Evolutionary conservation across 148 eudicot species (phyloP), one percentile per base, ranked within the genome.

Genomic region (Euryodendron excelsum): DNA sequence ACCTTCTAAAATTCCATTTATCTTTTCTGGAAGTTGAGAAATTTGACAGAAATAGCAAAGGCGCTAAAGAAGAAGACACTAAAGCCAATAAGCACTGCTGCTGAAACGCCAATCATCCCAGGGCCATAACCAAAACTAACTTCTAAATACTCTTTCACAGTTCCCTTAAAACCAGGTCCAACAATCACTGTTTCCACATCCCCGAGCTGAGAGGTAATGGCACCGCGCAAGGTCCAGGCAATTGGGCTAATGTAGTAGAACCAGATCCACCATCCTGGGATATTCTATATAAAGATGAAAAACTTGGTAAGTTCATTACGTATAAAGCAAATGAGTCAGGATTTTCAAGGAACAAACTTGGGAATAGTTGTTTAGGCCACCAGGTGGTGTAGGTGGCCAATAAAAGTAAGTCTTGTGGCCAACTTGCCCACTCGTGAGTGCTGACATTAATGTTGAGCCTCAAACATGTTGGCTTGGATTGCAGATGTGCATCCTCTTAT

Each of bases 261-360:
- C 98, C 98, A 92, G 34, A 92, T 81, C 98, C 98, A 94, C 97
- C 98, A 94, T 39, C 69, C 86, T 3, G 98, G 96, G 73, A 94
- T 94, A 30, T 50, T 69, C 98, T 94, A 84, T 33, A 41, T 50
- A 37, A 53, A 31, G 45, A 80, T 18, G 55, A 23, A 20, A 56
- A 55, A 31, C 21, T n/a, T 23, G 2, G 31, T 69, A 41, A 69
- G 72, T 69, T 23, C 21, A 44, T 69, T 23, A 25, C 9, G 12
- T 23, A 33, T 20, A 77, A n/a, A n/a, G n/a, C n/a, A n/a, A n/a
- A n/a, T n/a, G n/a, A n/a, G n/a, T n/a, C n/a, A n/a, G n/a, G n/a
- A n/a, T n/a, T n/a, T n/a, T n/a, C n/a, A n/a, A n/a, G n/a, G n/a
- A n/a, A n/a, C n/a, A n/a, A n/a, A n/a, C n/a, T n/a, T n/a, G n/a